Evolutionary conservation across 2,329 filamentous ascomycete genomes (phyloP).

Genomic region (Penicillium sp.): DNA sequence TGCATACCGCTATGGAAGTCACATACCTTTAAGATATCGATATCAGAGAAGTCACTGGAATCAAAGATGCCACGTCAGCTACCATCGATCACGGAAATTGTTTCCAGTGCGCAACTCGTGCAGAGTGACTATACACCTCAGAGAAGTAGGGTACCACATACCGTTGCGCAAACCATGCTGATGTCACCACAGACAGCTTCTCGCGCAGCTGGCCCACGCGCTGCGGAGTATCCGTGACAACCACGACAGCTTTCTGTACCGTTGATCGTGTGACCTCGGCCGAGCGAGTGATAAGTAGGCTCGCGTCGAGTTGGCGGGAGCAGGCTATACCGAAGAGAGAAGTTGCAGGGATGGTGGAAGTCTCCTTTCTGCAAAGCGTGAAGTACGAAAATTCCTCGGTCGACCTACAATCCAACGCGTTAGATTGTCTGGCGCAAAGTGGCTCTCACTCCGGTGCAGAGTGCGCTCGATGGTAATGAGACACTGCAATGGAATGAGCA

Average conservation of each 20-base stretch:
- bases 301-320: conserved; percentile 84
- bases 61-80: conserved; percentile 3
- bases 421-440: conserved; percentile 1
- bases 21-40: conserved; percentile 74
- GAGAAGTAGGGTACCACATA: conserved; percentile 34
- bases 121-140: background rate
- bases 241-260: conserved; percentile 96
- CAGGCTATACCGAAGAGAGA: conserved; percentile 96
- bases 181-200: conserved; percentile 84
- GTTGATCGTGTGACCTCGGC: conserved; percentile 94
- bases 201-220: conserved; percentile 89
- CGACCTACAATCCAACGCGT: conserved; percentile 42
- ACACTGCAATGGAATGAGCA: background rate
- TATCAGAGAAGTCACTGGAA: conserved; percentile 77
- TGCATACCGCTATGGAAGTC: background rate
- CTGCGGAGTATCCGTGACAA: conserved; percentile 87
- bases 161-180: conserved; percentile 93
- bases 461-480: background rate
- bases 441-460: background rate
- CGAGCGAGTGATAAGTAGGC: conserved; percentile 73
- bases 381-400: conserved; percentile 99
- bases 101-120: background rate
- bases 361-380: conserved; percentile 68
- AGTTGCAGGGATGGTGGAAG: conserved; percentile 57
- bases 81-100: background rate